Evolutionary conservation across 371 early-diverging fungal species (phyloP).

Genomic region (Mucor piriformis): DNA sequence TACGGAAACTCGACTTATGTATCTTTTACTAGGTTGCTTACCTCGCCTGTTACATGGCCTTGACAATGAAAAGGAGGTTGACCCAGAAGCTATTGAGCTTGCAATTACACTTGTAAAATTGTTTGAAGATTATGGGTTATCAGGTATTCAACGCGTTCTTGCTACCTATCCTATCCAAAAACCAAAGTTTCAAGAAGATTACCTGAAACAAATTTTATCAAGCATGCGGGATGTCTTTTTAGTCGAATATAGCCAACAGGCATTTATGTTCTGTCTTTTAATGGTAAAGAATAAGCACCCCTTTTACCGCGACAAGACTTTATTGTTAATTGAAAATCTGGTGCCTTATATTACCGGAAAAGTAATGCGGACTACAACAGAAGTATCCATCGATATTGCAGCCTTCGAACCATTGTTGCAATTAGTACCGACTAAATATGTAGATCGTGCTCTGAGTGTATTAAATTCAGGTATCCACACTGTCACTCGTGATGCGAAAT

Average conservation of each 20-base stretch:
- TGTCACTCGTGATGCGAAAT: constrained; percentile 11
- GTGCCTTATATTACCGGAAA: constrained; percentile 58
- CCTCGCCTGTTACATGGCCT: constrained; percentile 71
- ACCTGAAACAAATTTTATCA: constrained; percentile 65
- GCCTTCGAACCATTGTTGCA: constrained; percentile 55
- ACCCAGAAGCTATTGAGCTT: constrained; percentile 29
- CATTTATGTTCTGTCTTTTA: constrained; percentile 64
- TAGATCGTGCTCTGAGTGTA: constrained; percentile 69
- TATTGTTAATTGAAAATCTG: constrained; percentile 67
- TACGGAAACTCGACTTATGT: constrained; percentile 62
- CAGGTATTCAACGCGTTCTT: constrained; percentile 59
- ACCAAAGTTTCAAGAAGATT: constrained; percentile 74
- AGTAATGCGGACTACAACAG: constrained; percentile 10
- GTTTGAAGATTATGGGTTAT: constrained; percentile 56
- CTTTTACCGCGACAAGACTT: constrained; percentile 66
- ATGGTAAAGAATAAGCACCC: constrained; percentile 66
- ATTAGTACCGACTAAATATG: constrained; percentile 66
- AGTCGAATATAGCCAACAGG: constrained; percentile 61
- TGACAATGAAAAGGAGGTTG: constrained; percentile 35
- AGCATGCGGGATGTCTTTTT: constrained; percentile 71
- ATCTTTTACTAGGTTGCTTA: constrained; percentile 67
- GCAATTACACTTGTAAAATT: constrained; percentile 57
- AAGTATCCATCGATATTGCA: constrained; percentile 43
- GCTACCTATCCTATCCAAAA: constrained; percentile 66
- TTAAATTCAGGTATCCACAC: constrained; percentile 68